Percentiles rank a stretch among this genome's conserved stretches.
Conservation (phyloP, 176 grass and related monocot species). For the Hsuehochloa calcarea region DNA sequence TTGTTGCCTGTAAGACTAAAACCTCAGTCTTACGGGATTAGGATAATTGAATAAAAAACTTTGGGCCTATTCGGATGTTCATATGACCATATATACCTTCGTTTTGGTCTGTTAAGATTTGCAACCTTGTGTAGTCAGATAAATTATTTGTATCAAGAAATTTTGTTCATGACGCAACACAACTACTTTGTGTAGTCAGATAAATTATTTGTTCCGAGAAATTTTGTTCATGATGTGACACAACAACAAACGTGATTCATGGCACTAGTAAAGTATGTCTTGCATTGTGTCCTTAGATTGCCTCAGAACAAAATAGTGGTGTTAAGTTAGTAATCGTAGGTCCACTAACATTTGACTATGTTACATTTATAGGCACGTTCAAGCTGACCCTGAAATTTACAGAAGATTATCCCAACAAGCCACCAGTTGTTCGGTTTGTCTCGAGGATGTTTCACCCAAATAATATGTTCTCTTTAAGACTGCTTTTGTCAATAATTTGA, state of each 20-base stretch:
- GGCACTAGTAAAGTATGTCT: neutral
- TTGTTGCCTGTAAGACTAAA: neutral
- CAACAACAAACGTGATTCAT: neutral
- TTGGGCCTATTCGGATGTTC: neutral
- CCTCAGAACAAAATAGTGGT: neutral
- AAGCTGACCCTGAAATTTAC: conserved; percentile 84
- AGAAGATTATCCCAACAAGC: conserved; percentile 99
- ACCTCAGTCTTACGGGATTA: neutral
- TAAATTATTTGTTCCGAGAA: neutral
- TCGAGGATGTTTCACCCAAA: conserved; percentile 98
- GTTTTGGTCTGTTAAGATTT: neutral
- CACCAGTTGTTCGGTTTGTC: conserved; percentile 84
- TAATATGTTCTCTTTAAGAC: conserved; percentile 50
- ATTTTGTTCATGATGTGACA: neutral
- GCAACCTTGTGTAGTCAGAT: neutral
- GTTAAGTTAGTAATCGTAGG: neutral
- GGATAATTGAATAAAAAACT: neutral
- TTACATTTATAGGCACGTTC: conserved; percentile 68
- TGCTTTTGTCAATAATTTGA: neutral
- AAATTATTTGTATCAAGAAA: neutral
- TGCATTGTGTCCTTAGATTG: neutral
- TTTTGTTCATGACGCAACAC: neutral
- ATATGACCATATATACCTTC: neutral
- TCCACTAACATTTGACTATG: conserved; percentile 11
- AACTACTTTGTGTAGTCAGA: neutral